Base-by-base conservation (phyloP, 2,329 filamentous ascomycete species). In the Aspergillus hortae region DNA sequence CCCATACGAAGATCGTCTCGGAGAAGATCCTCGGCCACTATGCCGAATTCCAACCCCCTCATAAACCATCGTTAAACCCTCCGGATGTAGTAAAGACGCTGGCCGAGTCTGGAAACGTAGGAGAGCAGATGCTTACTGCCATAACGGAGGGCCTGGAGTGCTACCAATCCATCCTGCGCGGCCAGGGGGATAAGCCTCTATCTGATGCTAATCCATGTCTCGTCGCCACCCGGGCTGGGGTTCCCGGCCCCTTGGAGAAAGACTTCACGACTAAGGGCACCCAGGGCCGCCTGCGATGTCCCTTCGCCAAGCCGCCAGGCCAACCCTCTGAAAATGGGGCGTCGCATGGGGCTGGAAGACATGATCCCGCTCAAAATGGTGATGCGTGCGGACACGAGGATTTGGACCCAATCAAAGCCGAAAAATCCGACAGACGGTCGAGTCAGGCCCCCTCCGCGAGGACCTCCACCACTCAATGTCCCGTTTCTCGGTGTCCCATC, bases 241-340 rank as follows among this genome's bases (percentile, higher is more conserved):
- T 82, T 67, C 85, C 84, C 48, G 85, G 82, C 46, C 79, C 83
- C 35, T 75, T 95, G 66, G 92, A 96, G 74, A 88, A 88, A 73
- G 92, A 96, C 72, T 96, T 96, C 64, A 96, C 92, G 15, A 88
- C 92, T 32, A 79, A 86, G 67, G 92, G 92, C 55, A 90, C 85
- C 64, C 89, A 88, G 62, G 89, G 91, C 61, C 82, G 82, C 57
- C 76, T 96, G 47, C 83, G 84, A 60, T 96, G 92, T 72, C 92
- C 92, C 0, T 96, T 95, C 70, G 86, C 82, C 30, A 76, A 74
- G 54, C 71, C 77, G 61, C 68, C 66, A 33, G 67, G 77, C 53
- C 72, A 77, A 63, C 62, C 71, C 30, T 54, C 61, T 54, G 62
- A 61, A 54, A 60, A 64, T 61, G 72, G 61, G 66, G 61, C 55